phyloP scores from a whole-genome alignment of 2,329 filamentous ascomycete genomes.

The Talaromyces sp. region DNA sequence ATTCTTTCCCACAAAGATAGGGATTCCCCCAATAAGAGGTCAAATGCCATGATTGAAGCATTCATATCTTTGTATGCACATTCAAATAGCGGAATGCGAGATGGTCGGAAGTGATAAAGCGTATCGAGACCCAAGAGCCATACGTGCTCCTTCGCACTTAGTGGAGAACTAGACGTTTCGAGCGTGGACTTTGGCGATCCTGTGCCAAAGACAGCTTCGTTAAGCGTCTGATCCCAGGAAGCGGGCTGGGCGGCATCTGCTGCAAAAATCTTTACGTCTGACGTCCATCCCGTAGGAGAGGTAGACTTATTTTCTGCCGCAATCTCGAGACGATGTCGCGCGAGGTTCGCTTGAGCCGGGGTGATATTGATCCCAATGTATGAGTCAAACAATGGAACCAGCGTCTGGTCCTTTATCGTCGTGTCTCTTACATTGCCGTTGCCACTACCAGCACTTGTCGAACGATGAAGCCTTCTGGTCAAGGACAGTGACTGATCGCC shows the following conservation, averaged over 20 bases:
- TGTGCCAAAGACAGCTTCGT: slow-evolving; percentile 17
- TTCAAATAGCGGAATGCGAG: slow-evolving; percentile 47
- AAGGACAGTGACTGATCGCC: slow-evolving; percentile 56
- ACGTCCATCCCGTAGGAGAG: slow-evolving; percentile 2
- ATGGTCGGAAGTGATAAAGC: slow-evolving; percentile 57
- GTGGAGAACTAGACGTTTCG: background rate
- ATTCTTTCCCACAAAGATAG: slow-evolving; percentile 29
- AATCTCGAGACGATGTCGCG: slow-evolving; percentile 21
- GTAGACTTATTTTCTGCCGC: background rate
- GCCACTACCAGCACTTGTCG: background rate
- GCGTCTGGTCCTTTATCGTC: background rate
- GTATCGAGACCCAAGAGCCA: slow-evolving; percentile 58
- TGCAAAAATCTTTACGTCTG: slow-evolving; percentile 39
- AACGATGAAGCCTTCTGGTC: slow-evolving; percentile 27
- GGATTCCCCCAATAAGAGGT: slow-evolving; percentile 44
- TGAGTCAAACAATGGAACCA: slow-evolving; percentile 32
- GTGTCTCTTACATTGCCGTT: slow-evolving; percentile 15
- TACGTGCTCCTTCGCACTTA: slow-evolving; percentile 26
- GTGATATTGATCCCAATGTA: slow-evolving; percentile 57
- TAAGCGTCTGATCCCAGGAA: slow-evolving; percentile 39
- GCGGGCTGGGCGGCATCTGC: slow-evolving; percentile 51
- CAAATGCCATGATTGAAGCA: slow-evolving; percentile 56
- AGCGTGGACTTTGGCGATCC: background rate
- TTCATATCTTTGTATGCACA: slow-evolving; percentile 42
- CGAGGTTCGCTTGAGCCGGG: slow-evolving; percentile 43